Evolutionary conservation across 768 basidiomycete species (phyloP), one percentile per base, ranked within the genome.

Genomic region (Scleroderma bovista): DNA sequence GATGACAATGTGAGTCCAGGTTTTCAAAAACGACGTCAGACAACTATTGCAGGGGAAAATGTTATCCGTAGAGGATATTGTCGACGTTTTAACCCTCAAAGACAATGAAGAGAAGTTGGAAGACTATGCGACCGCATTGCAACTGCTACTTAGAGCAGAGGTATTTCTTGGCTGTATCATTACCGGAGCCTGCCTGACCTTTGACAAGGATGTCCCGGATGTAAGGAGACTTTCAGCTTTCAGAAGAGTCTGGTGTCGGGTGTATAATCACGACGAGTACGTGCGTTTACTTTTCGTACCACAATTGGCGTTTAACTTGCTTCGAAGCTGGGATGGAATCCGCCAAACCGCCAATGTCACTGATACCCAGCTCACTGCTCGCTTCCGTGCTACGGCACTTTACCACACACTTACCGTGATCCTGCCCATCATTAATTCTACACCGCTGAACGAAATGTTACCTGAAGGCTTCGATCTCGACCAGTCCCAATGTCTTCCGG

Each of bases 211-310:
- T 46, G 60, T 90, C 3, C 92, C 93, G 0, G 80, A 83, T 51
- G 78, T 79, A 29, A 76, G 93, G 43, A 77, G 76, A 62, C 60
- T 76, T 37, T 80, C 86, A 22, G 84, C 89, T 4, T 78, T 88
- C 60, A 75, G 83, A 41, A 82, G 80, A 29, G 76, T 90, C 15
- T 97, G 94, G 94, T 78, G 94, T 32, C 75, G 94, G 26, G 78
- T 95, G 41, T 95, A 88, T 62, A 75, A 87, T 46, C 85, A 90
- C 45, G 93, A 97, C 63, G 81, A 96, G 93, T 95, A 66, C 52
- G 85, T 74, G 44, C 26, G 13, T 20, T 39, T n/a, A 15, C 39
- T 44, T 22, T 1, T 13, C 16, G 8, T 40, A 17, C 6, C 20
- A 20, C 33, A 20, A 12, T 31, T 17, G 8, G 29, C 1, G 33